A percentile compares a stretch with the other conserved stretches of the same genome.
These are phyloP conservation scores for Moesziomyces globuligerus DNA, from an alignment of 1,284 basidiomycete genomes.

Conservation along the genomic window DNA sequence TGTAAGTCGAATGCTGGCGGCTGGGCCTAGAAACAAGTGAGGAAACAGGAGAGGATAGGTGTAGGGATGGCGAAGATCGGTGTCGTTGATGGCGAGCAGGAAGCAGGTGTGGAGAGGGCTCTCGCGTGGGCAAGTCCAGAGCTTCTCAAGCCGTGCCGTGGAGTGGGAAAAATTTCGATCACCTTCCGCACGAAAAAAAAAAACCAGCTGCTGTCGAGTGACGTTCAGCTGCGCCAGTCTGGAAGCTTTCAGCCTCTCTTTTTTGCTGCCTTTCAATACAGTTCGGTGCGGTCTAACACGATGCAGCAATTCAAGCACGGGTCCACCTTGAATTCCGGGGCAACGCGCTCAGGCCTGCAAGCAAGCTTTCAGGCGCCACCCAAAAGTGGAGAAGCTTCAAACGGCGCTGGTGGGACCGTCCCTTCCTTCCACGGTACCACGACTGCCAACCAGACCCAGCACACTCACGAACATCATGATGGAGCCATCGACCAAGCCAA, in stretches of 20 bases:
- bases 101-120: neutral
- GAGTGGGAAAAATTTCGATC: slow-evolving; percentile 30
- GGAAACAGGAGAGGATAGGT: neutral
- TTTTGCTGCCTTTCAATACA: too few species aligned
- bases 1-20: too few species aligned
- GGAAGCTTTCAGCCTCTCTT: too few species aligned
- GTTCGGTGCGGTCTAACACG: neutral
- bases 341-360: too few species aligned
- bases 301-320: neutral
- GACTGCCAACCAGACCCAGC: too few species aligned
- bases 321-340: slow-evolving; percentile 14
- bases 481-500: slow-evolving; percentile 56
- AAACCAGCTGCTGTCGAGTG: slow-evolving; percentile 13
- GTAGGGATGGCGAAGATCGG: neutral
- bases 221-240: slow-evolving; percentile 17
- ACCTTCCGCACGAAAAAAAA: slow-evolving; percentile 30
- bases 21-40: neutral
- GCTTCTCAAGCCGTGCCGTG: slow-evolving; percentile 3
- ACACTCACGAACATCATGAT: slow-evolving; percentile 17
- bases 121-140: slow-evolving; percentile 3
- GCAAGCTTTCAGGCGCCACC: neutral
- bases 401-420: neutral
- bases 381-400: neutral
- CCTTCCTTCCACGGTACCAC: neutral
- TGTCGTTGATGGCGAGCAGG: slow-evolving; percentile 5